These are phyloP conservation scores for Wallacemonas collosoma DNA, from an alignment of 208 protist species.

Conservation along the genomic window DNA sequence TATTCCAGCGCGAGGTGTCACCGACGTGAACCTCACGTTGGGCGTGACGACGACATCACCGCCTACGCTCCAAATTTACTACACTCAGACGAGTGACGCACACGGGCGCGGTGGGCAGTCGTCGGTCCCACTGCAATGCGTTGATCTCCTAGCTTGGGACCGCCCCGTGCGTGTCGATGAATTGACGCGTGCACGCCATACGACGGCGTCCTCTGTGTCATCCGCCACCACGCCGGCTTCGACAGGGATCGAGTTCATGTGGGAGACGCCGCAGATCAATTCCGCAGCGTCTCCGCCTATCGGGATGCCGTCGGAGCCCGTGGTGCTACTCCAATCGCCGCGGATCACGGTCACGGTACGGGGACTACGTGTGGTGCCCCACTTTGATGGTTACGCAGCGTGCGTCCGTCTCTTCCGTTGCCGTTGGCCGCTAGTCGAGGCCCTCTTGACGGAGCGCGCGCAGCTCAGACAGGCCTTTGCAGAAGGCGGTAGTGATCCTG, in stretches of 20 bases:
- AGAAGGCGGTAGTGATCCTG: background rate
- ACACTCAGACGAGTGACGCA: background rate
- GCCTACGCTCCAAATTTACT: constrained; percentile 1
- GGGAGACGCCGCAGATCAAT: too few species aligned
- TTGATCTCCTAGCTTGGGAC: background rate
- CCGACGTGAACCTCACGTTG: background rate
- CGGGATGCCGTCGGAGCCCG: too few species aligned
- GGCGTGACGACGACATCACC: background rate
- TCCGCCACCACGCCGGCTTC: too few species aligned
- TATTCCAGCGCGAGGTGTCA: background rate
- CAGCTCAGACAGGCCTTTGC: constrained; percentile 1
- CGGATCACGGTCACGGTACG: background rate
- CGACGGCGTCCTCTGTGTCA: too few species aligned
- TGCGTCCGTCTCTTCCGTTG: background rate
- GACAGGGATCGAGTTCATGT: too few species aligned
- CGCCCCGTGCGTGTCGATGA: too few species aligned
- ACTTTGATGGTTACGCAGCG: background rate
- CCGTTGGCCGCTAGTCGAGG: background rate
- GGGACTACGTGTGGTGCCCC: background rate
- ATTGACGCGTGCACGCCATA: too few species aligned
- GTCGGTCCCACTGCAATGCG: background rate
- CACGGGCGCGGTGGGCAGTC: background rate
- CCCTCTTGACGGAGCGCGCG: background rate
- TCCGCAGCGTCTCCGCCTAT: too few species aligned
- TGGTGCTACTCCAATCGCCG: background rate